Conservation (phyloP, 2,329 filamentous ascomycete species). For the Talaromyces rugulosus region DNA sequence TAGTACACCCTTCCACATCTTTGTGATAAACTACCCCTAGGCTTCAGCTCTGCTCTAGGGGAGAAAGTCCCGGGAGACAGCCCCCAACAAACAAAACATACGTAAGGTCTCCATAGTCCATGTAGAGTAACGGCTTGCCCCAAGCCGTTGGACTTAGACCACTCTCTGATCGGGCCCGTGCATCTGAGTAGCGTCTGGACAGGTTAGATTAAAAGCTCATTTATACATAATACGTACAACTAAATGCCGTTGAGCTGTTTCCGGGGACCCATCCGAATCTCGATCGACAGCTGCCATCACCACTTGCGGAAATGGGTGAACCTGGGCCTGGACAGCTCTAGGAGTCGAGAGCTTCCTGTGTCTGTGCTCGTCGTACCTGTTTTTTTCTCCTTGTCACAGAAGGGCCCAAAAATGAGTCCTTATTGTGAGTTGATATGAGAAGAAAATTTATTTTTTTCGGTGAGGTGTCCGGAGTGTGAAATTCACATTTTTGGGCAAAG, state of each 20-base stretch:
- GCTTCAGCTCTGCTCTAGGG: background rate
- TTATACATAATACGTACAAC: background rate
- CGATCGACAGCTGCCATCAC: constrained; percentile 11
- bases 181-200: background rate
- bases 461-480: background rate
- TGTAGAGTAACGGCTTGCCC: background rate
- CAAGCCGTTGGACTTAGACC: background rate
- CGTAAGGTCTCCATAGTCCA: background rate
- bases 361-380: background rate
- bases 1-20: background rate
- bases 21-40: background rate
- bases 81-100: background rate
- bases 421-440: background rate
- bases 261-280: constrained; percentile 7
- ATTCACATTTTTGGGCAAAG: background rate
- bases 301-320: constrained; percentile 4
- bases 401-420: background rate
- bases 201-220: background rate
- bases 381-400: background rate
- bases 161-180: background rate
- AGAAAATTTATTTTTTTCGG: too few species aligned
- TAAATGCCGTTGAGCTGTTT: constrained; percentile 7
- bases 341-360: background rate
- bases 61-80: background rate
- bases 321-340: background rate